Evolutionary conservation across 805 yeast genomes (phyloP).

Genomic region (Babjeviella inositovora): DNA sequence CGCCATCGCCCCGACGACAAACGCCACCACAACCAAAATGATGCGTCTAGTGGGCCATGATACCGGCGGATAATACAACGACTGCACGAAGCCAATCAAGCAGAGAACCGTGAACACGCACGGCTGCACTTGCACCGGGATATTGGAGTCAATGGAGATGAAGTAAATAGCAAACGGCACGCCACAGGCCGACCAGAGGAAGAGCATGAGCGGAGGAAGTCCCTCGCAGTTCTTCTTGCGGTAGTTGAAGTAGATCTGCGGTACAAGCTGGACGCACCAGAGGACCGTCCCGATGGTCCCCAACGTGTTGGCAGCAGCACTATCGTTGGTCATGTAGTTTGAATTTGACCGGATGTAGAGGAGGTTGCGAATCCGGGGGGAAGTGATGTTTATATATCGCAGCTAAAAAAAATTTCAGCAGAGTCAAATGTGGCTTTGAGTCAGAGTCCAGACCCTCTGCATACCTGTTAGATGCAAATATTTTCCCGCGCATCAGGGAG

Average conservation of each 20-base stretch:
- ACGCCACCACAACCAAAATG: conserved; percentile 12
- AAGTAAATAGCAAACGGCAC: conserved; percentile 83
- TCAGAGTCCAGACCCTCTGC: too few species aligned
- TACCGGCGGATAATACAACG: conserved; percentile 62
- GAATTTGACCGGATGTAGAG: too few species aligned
- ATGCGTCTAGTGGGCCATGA: conserved; percentile 16
- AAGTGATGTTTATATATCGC: too few species aligned
- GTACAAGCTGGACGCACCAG: conserved; percentile 87
- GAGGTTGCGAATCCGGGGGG: too few species aligned
- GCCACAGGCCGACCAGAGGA: conserved; percentile 62
- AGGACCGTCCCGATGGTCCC: conserved; percentile 83
- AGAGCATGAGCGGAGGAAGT: conserved; percentile 76
- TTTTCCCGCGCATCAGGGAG: too few species aligned
- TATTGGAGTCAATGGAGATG: conserved; percentile 47
- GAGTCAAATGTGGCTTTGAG: too few species aligned
- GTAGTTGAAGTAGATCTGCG: conserved; percentile 57
- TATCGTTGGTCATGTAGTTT: too few species aligned
- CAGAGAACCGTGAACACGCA: conserved; percentile 65
- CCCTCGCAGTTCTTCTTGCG: conserved; percentile 71
- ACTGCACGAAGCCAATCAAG: conserved; percentile 49
- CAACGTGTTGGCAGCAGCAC: conserved; percentile 57
- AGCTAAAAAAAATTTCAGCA: too few species aligned
- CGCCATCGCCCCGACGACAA: conserved; percentile 32
- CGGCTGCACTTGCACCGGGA: conserved; percentile 80
- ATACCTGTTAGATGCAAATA: too few species aligned